A percentile compares a stretch with the other conserved stretches of the same genome.
Evolutionary conservation across 176 grass and related monocot species (phyloP).

Genomic region (Pontederia paniculata): DNA sequence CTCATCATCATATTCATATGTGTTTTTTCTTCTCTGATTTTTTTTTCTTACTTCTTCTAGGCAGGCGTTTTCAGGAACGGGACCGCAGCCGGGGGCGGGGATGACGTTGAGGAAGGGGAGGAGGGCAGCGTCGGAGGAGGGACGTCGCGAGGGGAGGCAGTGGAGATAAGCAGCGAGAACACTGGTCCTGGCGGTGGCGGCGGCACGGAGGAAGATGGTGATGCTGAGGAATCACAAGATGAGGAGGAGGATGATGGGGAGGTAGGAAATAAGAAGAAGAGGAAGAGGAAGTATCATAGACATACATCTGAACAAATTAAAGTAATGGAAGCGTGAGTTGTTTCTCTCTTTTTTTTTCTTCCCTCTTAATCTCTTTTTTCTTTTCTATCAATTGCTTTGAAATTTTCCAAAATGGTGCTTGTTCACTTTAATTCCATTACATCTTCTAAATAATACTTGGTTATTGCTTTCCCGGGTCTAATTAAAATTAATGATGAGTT

Average conservation of each 20-base stretch:
- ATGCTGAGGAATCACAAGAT: conserved; percentile 2
- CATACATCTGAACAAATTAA: conserved; percentile 59
- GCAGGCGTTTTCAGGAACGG: conserved; percentile 50
- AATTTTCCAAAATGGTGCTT: neutral
- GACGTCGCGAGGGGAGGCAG: conserved; percentile 3
- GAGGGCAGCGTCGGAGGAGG: conserved; percentile 21
- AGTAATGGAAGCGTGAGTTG: conserved; percentile 69
- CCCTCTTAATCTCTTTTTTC: no score
- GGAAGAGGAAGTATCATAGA: conserved; percentile 60
- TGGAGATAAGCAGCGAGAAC: conserved; percentile 53
- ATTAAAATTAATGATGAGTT: no score
- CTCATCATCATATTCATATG: neutral
- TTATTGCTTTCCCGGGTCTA: no score
- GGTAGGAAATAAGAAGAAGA: conserved; percentile 30
- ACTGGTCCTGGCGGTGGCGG: conserved; percentile 19
- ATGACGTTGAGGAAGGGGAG: conserved; percentile 30
- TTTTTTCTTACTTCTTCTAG: conserved; percentile 8
- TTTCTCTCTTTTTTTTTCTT: neutral
- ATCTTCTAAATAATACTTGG: no score
- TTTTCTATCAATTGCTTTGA: neutral
- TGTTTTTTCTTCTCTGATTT: neutral
- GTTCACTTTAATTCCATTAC: no score
- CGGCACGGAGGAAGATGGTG: conserved; percentile 17
- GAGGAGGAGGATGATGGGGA: conserved; percentile 26
- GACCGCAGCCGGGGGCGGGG: conserved; percentile 14